A percentile compares a stretch with the other conserved stretches of the same genome.
phyloP scores from a whole-genome alignment of 2,329 filamentous ascomycete species.

The Plenodomus tracheiphilus region DNA sequence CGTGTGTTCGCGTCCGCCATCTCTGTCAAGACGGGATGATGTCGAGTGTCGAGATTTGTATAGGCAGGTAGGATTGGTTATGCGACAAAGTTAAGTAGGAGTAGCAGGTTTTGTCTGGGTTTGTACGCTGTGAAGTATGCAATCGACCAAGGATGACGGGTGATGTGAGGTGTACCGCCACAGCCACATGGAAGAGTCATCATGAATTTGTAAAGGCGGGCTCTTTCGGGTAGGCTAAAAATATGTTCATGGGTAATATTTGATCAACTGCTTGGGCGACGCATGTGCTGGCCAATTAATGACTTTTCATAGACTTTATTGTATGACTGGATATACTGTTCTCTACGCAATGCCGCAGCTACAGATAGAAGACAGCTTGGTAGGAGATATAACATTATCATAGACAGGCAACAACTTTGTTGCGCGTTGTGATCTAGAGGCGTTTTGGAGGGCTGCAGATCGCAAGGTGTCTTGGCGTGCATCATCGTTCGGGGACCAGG shows the following conservation, averaged over 20 bases:
- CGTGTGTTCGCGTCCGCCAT: constrained; percentile 38
- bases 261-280: too few species aligned
- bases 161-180: constrained; percentile 21
- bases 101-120: background rate
- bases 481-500: constrained; percentile 34
- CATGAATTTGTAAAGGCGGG: constrained; percentile 38
- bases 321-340: too few species aligned
- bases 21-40: background rate
- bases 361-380: too few species aligned
- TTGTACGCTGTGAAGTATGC: constrained; percentile 12
- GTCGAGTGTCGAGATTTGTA: background rate
- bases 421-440: constrained; percentile 11
- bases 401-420: too few species aligned
- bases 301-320: too few species aligned
- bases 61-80: background rate
- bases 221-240: background rate
- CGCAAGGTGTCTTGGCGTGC: constrained; percentile 33
- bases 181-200: constrained; percentile 44
- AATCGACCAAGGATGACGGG: background rate
- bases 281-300: too few species aligned
- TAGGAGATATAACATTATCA: too few species aligned
- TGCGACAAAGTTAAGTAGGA: background rate
- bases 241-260: too few species aligned
- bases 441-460: constrained; percentile 14
- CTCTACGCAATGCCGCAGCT: too few species aligned